These are phyloP conservation scores for Lichtheimia hyalospora DNA, from an alignment of 371 early-diverging fungal species.

Conservation along the genomic window DNA sequence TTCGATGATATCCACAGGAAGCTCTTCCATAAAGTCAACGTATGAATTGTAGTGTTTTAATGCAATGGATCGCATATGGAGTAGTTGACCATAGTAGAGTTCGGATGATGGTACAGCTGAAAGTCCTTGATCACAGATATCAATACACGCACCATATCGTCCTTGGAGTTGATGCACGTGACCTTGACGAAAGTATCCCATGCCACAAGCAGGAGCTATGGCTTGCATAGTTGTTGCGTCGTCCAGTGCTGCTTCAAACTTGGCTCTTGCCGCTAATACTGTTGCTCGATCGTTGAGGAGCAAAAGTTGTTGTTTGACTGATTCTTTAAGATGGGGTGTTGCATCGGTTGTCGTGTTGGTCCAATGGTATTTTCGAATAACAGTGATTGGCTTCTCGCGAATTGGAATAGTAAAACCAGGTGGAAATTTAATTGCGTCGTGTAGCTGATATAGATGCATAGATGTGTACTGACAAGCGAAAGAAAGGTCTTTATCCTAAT, in stretches of 20 bases:
- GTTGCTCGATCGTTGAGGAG: neutral
- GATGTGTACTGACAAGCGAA: too few relatives aligned
- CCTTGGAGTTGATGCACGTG: neutral
- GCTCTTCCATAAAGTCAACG: neutral
- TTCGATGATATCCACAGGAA: neutral
- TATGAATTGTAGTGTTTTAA: too few relatives aligned
- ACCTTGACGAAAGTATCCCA: neutral
- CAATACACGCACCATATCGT: neutral
- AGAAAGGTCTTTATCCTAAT: too few relatives aligned
- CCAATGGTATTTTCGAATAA: too few relatives aligned
- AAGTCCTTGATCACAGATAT: neutral
- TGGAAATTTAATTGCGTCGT: too few relatives aligned
- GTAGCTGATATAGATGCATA: too few relatives aligned
- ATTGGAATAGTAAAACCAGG: too few relatives aligned
- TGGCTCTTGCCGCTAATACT: neutral
- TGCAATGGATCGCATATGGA: too few relatives aligned
- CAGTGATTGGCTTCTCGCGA: too few relatives aligned
- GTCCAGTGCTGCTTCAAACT: neutral
- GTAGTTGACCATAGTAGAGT: neutral
- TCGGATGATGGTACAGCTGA: neutral
- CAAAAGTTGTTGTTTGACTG: neutral
- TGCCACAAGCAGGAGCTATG: neutral
- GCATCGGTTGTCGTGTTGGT: too few relatives aligned
- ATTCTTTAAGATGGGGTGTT: too few relatives aligned
- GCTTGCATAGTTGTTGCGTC: neutral